Conservation (phyloP, 1,284 basidiomycete genomes). For the Apiotrichum domesticum region DNA sequence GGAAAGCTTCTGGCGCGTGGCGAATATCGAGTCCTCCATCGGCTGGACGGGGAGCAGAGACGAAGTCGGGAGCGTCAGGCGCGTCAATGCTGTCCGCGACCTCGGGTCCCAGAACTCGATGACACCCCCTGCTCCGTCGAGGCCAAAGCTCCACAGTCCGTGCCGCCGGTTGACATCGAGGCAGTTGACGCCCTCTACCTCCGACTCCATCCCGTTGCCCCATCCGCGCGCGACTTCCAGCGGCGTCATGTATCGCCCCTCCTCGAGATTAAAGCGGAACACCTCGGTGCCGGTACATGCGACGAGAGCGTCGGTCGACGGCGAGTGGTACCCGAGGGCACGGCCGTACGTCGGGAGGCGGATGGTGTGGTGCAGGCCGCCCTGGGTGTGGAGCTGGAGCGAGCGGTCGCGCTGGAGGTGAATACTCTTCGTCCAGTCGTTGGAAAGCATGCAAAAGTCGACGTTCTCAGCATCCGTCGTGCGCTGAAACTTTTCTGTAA, state of each 20-base stretch:
- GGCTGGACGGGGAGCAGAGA: slow-evolving; percentile 51
- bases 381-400: slow-evolving; percentile 88
- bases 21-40: slow-evolving; percentile 27
- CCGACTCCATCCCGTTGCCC: slow-evolving; percentile 51
- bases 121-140: slow-evolving; percentile 58
- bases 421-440: slow-evolving; percentile 99
- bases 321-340: slow-evolving; percentile 80
- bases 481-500: slow-evolving; percentile 91
- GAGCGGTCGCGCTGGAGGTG: slow-evolving; percentile 96
- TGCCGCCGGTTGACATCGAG: slow-evolving; percentile 93
- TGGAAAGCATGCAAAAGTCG: slow-evolving; percentile 91
- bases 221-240: slow-evolving; percentile 55
- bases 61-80: slow-evolving; percentile 66
- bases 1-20: slow-evolving; percentile 51
- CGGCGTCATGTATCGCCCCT: slow-evolving; percentile 85
- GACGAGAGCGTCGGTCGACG: slow-evolving; percentile 72
- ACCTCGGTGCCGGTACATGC: slow-evolving; percentile 76
- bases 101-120: slow-evolving; percentile 97
- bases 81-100: slow-evolving; percentile 56
- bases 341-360: slow-evolving; percentile 93
- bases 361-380: slow-evolving; percentile 84
- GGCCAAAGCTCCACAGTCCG: slow-evolving; percentile 80
- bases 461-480: slow-evolving; percentile 96
- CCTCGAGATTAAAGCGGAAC: slow-evolving; percentile 90
- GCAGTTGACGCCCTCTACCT: slow-evolving; percentile 73